Conservation (phyloP, 2,329 filamentous ascomycete genomes). For the Penicillium sp. region DNA sequence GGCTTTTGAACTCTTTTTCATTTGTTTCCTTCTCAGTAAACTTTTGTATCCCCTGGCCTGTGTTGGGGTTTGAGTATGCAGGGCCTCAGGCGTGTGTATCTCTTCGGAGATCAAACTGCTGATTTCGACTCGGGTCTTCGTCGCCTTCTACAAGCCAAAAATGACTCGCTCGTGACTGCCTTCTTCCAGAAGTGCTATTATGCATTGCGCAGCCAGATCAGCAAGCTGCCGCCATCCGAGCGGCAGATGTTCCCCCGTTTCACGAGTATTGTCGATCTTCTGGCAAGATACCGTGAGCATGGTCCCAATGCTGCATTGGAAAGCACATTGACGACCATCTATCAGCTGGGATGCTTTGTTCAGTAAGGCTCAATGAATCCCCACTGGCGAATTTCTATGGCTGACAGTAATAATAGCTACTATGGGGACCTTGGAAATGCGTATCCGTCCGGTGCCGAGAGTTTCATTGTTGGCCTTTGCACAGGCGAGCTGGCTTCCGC, state of each 20-base stretch:
- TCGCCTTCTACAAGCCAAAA: slow-evolving; percentile 42
- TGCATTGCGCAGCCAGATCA: slow-evolving; percentile 44
- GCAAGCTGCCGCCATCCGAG: slow-evolving; percentile 33
- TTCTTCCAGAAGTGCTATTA: slow-evolving; percentile 46
- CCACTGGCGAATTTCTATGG: background rate
- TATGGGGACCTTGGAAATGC: slow-evolving; percentile 43
- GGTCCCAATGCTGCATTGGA: slow-evolving; percentile 42
- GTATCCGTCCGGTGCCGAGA: slow-evolving; percentile 40
- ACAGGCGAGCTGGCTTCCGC: slow-evolving; percentile 45
- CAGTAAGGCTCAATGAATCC: slow-evolving; percentile 33
- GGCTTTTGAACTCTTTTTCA: background rate
- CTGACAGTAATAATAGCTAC: slow-evolving; percentile 34
- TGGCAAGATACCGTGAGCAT: slow-evolving; percentile 34
- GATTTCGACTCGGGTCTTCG: slow-evolving; percentile 45
- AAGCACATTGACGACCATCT: slow-evolving; percentile 45
- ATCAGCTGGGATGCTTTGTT: slow-evolving; percentile 46
- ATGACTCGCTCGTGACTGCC: slow-evolving; percentile 41
- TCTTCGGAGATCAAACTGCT: slow-evolving; percentile 50
- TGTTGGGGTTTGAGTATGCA: slow-evolving; percentile 28
- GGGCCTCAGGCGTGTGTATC: slow-evolving; percentile 37
- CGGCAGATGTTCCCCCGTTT: slow-evolving; percentile 41
- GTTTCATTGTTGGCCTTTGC: slow-evolving; percentile 43
- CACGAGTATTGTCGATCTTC: slow-evolving; percentile 40
- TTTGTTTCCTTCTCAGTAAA: slow-evolving; percentile 9
- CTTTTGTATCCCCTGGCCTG: slow-evolving; percentile 5